A percentile compares a stretch with the other conserved stretches of the same genome.
Evolutionary conservation across 192 early-diverging fungal genomes (phyloP).

Genomic region (Coemansia reversa): DNA sequence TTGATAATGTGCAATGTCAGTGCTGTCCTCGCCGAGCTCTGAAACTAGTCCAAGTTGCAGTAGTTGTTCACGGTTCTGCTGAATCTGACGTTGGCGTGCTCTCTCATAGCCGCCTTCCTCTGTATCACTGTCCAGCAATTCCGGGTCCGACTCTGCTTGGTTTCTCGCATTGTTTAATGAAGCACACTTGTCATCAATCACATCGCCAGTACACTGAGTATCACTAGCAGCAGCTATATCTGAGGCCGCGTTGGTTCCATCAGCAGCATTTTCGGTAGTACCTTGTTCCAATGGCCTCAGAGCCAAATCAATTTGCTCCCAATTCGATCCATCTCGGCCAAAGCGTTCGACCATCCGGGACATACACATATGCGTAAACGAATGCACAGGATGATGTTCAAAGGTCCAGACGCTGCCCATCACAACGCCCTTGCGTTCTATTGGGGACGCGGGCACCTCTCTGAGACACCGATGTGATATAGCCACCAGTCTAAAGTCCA

Average conservation of each 20-base stretch:
- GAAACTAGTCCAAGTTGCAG: constrained; percentile 68
- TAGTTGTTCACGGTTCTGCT: constrained; percentile 50
- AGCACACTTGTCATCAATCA: background rate
- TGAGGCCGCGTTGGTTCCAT: background rate
- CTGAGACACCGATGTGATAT: constrained; percentile 28
- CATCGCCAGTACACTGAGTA: background rate
- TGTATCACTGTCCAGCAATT: constrained; percentile 40
- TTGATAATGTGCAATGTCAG: constrained; percentile 67
- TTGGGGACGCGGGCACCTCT: constrained; percentile 70
- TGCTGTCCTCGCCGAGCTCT: constrained; percentile 76
- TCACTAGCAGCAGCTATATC: background rate
- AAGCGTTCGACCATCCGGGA: constrained; percentile 89
- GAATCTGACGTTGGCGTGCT: constrained; percentile 49
- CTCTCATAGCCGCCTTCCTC: constrained; percentile 47
- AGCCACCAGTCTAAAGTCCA: background rate
- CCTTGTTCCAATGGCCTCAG: constrained; percentile 19
- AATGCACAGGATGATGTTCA: constrained; percentile 49
- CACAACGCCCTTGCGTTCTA: constrained; percentile 79
- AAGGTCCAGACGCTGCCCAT: constrained; percentile 94
- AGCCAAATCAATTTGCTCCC: constrained; percentile 70
- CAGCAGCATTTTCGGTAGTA: constrained; percentile 1
- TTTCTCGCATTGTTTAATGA: background rate
- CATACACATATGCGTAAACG: constrained; percentile 68
- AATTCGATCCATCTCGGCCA: constrained; percentile 74
- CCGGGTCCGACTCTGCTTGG: constrained; percentile 19